Conservation (phyloP, 2,329 filamentous ascomycete genomes). For the Byssochlamys sp. region DNA sequence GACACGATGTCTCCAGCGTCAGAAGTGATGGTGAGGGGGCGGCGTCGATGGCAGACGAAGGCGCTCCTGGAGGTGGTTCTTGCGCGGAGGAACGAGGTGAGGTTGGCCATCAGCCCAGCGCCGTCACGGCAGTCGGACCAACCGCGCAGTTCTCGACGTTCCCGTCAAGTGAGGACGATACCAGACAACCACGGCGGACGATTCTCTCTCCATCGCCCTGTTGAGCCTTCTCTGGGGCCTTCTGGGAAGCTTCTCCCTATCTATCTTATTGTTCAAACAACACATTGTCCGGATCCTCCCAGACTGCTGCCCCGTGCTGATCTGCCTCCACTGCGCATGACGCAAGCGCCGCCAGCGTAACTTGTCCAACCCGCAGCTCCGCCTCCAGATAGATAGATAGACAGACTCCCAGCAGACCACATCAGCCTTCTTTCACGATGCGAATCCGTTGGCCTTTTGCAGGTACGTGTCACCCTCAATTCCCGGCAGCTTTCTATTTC, state of each 20-base stretch:
- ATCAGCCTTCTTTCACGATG: slow-evolving; percentile 42
- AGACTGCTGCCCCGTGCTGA: neutral
- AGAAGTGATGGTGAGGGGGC: slow-evolving; percentile 24
- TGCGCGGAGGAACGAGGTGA: slow-evolving; percentile 33
- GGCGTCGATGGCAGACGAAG: slow-evolving; percentile 31
- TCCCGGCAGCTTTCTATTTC: neutral
- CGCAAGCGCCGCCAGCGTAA: slow-evolving; percentile 7
- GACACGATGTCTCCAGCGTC: slow-evolving; percentile 19
- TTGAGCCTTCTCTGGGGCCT: neutral
- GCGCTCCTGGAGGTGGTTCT: slow-evolving; percentile 30
- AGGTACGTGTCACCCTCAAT: slow-evolving; percentile 47
- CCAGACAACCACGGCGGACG: neutral
- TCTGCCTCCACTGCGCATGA: slow-evolving; percentile 16
- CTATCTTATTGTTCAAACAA: neutral
- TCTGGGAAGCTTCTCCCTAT: neutral
- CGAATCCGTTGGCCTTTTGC: slow-evolving; percentile 82
- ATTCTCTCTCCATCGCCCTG: neutral
- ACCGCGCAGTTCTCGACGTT: slow-evolving; percentile 18
- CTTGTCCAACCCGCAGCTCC: neutral
- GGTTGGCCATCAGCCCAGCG: slow-evolving; percentile 19
- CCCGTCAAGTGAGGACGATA: neutral
- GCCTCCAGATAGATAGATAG: neutral
- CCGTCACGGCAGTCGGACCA: slow-evolving; percentile 16
- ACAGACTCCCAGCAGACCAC: neutral
- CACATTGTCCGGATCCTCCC: neutral